phyloP scores from a whole-genome alignment of 2,329 filamentous ascomycete species.

The Xylaria sp. region DNA sequence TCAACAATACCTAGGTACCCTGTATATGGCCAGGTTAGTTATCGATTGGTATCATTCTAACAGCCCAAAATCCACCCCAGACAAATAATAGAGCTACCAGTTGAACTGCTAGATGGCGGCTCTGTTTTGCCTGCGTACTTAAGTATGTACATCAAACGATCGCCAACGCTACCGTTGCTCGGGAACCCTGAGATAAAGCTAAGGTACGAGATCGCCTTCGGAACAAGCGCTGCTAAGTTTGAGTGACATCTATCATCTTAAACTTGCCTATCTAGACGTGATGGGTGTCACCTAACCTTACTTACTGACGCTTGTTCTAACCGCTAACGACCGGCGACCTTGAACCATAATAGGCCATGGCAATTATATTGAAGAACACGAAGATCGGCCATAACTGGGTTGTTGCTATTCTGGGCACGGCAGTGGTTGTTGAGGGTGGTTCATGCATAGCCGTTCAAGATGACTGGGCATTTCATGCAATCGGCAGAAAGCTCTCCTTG shows the following conservation, averaged over 20 bases:
- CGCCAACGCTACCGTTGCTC: not conserved
- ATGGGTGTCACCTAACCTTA: too few species aligned
- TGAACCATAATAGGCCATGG: too few species aligned
- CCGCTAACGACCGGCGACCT: too few species aligned
- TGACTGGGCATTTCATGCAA: slow-evolving; percentile 12
- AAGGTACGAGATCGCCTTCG: not conserved
- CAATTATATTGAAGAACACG: not conserved
- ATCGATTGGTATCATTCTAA: not conserved
- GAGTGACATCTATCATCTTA: too few species aligned
- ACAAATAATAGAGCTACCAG: too few species aligned
- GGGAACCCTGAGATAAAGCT: not conserved
- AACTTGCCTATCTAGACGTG: too few species aligned
- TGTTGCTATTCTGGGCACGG: not conserved
- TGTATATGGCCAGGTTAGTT: too few species aligned
- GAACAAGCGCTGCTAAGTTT: not conserved
- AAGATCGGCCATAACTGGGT: not conserved
- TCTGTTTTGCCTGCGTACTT: slow-evolving; percentile 14
- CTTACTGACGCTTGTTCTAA: too few species aligned
- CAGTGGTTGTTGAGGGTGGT: not conserved
- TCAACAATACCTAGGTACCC: not conserved
- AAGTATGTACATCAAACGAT: slow-evolving; percentile 22
- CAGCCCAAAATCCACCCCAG: slow-evolving; percentile 20
- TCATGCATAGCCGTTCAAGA: slow-evolving; percentile 1
- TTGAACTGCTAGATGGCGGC: too few species aligned
- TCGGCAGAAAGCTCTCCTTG: not conserved